A percentile compares a stretch with the other conserved stretches of the same genome.
Conservation (phyloP, 169 alveolate genomes). For the Cryptosporidium muris region DNA sequence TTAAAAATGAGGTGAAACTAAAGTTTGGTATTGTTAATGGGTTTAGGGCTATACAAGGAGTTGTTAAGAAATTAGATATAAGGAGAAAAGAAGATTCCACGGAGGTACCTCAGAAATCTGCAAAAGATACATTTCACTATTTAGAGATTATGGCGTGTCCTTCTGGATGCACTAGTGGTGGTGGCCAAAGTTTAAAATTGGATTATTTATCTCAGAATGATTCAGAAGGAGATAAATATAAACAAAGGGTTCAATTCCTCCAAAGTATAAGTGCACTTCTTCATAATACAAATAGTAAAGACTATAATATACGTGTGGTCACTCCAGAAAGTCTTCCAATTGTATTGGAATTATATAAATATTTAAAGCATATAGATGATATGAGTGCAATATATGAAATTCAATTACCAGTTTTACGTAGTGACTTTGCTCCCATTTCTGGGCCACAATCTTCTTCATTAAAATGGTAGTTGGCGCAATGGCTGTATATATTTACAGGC, state of each 20-base stretch:
- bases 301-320: slow-evolving; percentile 1
- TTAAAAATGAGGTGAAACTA: not conserved
- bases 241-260: slow-evolving; percentile 67
- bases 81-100: slow-evolving; percentile 74
- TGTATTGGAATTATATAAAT: slow-evolving; percentile 16
- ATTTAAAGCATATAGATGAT: slow-evolving; percentile 25
- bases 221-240: slow-evolving; percentile 65
- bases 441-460: slow-evolving; percentile 13
- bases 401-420: slow-evolving; percentile 35
- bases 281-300: slow-evolving; percentile 8
- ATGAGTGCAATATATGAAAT: not conserved
- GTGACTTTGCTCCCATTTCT: slow-evolving; percentile 13
- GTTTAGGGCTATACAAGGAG: slow-evolving; percentile 71
- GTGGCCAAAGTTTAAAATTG: slow-evolving; percentile 82
- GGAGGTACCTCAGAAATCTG: slow-evolving; percentile 27
- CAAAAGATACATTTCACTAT: slow-evolving; percentile 77
- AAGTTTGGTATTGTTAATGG: slow-evolving; percentile 43
- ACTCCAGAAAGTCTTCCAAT: slow-evolving; percentile 36
- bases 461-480: slow-evolving; percentile 46
- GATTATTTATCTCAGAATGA: not conserved
- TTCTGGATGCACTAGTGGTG: slow-evolving; percentile 93
- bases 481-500: not conserved
- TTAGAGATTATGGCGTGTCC: slow-evolving; percentile 95
- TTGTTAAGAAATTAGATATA: slow-evolving; percentile 77
- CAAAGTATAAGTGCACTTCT: slow-evolving; percentile 37